Evolutionary conservation across 2,329 filamentous ascomycete species (phyloP).

Genomic region (Aspergillus candidus): DNA sequence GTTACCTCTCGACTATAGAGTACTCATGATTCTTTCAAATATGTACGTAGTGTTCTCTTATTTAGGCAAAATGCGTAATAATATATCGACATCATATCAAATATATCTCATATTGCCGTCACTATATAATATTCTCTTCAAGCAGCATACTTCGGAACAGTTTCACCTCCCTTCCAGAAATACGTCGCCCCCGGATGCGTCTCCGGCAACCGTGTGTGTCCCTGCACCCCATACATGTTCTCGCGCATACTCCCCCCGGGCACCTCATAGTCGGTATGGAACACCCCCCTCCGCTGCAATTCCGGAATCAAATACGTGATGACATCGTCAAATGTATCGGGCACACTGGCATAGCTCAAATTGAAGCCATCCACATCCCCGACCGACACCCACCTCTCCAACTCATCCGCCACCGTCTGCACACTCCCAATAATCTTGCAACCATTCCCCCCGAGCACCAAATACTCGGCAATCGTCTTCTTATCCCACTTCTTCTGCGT

Average conservation of each 20-base stretch:
- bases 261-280: slow-evolving; percentile 34
- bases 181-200: slow-evolving; percentile 33
- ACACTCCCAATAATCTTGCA: slow-evolving; percentile 32
- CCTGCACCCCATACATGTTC: slow-evolving; percentile 30
- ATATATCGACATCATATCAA: no score
- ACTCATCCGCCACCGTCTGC: slow-evolving; percentile 32
- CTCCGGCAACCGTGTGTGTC: slow-evolving; percentile 26
- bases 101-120: no score
- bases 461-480: slow-evolving; percentile 29
- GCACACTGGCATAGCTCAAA: slow-evolving; percentile 28
- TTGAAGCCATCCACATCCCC: slow-evolving; percentile 34
- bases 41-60: no score
- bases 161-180: slow-evolving; percentile 30
- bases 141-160: slow-evolving; percentile 25
- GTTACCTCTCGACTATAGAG: no score
- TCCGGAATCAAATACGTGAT: slow-evolving; percentile 29
- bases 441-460: slow-evolving; percentile 31
- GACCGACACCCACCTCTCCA: slow-evolving; percentile 33
- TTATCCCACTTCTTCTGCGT: slow-evolving; percentile 37
- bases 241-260: slow-evolving; percentile 35
- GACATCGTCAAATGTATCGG: slow-evolving; percentile 33
- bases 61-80: no score
- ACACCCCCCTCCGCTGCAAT: slow-evolving; percentile 30
- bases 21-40: no score
- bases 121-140: slow-evolving; percentile 2